Conservation (phyloP, 2,329 filamentous ascomycete species). For the Podosphaera fusca region DNA sequence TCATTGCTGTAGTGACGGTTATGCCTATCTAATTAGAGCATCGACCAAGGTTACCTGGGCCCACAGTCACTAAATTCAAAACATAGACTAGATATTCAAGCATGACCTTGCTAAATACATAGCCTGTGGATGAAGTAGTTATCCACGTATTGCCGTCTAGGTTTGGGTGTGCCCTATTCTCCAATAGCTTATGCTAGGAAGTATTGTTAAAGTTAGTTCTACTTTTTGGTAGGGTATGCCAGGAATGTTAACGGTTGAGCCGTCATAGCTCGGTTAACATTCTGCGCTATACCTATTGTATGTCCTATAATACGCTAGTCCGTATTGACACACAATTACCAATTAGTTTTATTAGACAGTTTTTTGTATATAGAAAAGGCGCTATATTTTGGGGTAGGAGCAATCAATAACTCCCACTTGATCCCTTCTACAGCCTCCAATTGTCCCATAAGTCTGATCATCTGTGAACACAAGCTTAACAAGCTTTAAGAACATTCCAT, state of each 20-base stretch:
- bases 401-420: no score
- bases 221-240: not conserved
- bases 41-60: constrained; percentile 1
- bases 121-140: not conserved
- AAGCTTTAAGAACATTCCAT: not conserved
- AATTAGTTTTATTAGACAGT: no score
- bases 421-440: no score
- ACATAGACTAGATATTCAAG: constrained; percentile 2
- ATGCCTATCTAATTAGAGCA: constrained; percentile 1
- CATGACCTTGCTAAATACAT: constrained; percentile 1
- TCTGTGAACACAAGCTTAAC: no score
- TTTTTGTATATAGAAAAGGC: no score
- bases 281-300: no score
- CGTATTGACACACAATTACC: no score
- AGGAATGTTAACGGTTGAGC: no score
- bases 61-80: not conserved
- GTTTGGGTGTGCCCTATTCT: not conserved
- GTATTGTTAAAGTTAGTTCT: not conserved
- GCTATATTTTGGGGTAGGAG: no score
- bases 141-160: not conserved
- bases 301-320: no score
- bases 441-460: no score
- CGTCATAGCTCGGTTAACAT: no score
- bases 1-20: not conserved
- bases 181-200: constrained; percentile 1